phyloP scores from a whole-genome alignment of 129 eudicot genomes.

The Kitagawia praeruptora region DNA sequence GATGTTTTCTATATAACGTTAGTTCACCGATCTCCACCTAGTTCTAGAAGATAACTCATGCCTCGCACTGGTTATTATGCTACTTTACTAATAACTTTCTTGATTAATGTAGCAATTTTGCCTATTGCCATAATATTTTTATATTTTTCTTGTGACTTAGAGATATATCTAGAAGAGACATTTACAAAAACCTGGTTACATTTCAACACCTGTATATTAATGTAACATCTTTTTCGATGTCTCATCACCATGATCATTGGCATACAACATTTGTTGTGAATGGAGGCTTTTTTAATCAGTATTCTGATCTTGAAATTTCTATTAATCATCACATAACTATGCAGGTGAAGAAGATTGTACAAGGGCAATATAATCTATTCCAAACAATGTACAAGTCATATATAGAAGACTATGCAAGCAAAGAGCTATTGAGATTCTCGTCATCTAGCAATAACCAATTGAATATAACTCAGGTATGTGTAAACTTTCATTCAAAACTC shows the following conservation, averaged over 20 bases:
- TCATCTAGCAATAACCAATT: slow-evolving; percentile 36
- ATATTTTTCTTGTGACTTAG: not conserved
- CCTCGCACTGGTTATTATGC: too few species aligned
- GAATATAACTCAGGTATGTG: slow-evolving; percentile 58
- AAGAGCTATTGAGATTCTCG: slow-evolving; percentile 47
- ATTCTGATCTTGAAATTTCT: slow-evolving; percentile 2
- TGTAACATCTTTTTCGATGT: not conserved
- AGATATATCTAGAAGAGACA: not conserved
- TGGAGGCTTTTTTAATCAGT: not conserved
- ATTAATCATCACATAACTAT: slow-evolving; percentile 9
- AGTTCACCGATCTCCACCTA: too few species aligned
- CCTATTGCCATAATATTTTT: not conserved
- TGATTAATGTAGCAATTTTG: not conserved
- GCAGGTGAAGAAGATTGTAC: slow-evolving; percentile 85
- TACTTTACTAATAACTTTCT: not conserved
- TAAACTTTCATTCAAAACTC: not conserved
- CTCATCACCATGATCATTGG: not conserved
- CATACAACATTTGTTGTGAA: not conserved
- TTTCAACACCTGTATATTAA: not conserved
- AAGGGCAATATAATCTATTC: slow-evolving; percentile 66
- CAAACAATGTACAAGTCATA: slow-evolving; percentile 62
- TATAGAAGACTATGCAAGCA: slow-evolving; percentile 56
- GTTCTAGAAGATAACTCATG: too few species aligned
- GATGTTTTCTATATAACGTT: too few species aligned
- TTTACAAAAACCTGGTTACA: not conserved